phyloP scores from a whole-genome alignment of 495 filamentous ascomycete genomes.

The Penicillium arizonense region DNA sequence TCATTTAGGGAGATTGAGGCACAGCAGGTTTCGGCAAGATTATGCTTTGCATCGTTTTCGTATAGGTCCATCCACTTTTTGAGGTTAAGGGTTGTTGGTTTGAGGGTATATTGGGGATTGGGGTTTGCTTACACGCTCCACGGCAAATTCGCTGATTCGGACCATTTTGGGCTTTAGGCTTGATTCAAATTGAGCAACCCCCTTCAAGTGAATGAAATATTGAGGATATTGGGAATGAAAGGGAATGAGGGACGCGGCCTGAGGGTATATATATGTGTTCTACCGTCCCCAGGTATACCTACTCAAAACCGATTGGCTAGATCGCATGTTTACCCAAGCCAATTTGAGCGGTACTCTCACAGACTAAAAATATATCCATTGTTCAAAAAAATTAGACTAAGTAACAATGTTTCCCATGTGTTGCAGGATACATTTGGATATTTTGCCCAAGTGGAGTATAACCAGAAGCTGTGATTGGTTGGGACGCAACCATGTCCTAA shows the following conservation, averaged over 20 bases:
- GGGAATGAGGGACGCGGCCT: too few species aligned
- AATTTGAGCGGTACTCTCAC: too few species aligned
- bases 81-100: neutral
- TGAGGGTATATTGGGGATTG: neutral
- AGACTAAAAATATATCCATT: too few species aligned
- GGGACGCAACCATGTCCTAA: slow-evolving; percentile 2
- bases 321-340: too few species aligned
- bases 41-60: slow-evolving; percentile 71
- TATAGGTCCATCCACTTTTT: slow-evolving; percentile 84
- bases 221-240: neutral
- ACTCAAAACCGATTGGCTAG: too few species aligned
- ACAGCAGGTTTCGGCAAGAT: slow-evolving; percentile 84
- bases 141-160: slow-evolving; percentile 67
- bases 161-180: slow-evolving; percentile 50
- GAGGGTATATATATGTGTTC: neutral
- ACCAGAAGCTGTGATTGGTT: neutral
- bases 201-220: neutral
- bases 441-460: neutral
- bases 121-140: slow-evolving; percentile 61
- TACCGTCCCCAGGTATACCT: too few species aligned
- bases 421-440: neutral
- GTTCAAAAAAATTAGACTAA: too few species aligned
- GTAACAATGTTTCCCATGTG: too few species aligned
- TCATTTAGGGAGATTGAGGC: slow-evolving; percentile 76
- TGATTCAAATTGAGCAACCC: neutral